Percentiles rank a stretch among this genome's conserved stretches.
phyloP scores from a whole-genome alignment of 2,329 filamentous ascomycete genomes.

The Metarhizium sp. region DNA sequence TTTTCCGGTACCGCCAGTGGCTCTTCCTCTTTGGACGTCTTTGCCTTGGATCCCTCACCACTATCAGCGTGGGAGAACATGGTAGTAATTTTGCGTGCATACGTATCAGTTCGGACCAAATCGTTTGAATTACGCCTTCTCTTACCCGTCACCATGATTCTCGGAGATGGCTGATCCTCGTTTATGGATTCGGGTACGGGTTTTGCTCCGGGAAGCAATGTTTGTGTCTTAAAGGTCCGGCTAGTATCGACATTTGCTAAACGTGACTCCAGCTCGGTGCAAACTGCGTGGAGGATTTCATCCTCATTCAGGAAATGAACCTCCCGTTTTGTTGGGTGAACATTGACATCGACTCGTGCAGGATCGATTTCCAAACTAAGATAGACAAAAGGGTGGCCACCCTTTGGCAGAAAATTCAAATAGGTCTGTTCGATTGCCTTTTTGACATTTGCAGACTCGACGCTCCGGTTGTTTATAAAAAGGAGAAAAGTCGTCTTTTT shows the following conservation, averaged over 20 bases:
- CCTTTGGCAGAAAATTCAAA: conserved; percentile 78
- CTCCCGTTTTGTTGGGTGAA: conserved; percentile 93
- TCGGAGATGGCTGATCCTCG: conserved; percentile 20
- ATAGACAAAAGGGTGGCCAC: conserved; percentile 89
- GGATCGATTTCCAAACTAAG: conserved; percentile 89
- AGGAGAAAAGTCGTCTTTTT: conserved; percentile 82
- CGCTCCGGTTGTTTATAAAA: conserved; percentile 93
- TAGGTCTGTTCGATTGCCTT: conserved; percentile 91
- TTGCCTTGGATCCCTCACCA: conserved; percentile 11
- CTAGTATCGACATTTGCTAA: conserved; percentile 86
- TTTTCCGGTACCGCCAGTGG: conserved; percentile 32
- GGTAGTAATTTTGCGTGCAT: conserved; percentile 86
- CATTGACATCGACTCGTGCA: conserved; percentile 87
- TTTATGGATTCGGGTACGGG: conserved; percentile 15
- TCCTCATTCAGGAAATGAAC: conserved; percentile 98
- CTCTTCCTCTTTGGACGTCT: conserved; percentile 18
- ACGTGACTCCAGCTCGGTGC: conserved; percentile 65
- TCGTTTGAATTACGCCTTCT: conserved; percentile 52
- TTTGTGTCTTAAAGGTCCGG: conserved; percentile 90
- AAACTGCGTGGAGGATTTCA: conserved; percentile 83
- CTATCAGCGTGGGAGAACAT: conserved; percentile 63
- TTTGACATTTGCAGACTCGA: conserved; percentile 81
- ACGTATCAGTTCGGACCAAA: conserved; percentile 81
- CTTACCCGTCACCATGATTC: conserved; percentile 28
- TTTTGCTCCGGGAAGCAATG: conserved; percentile 62